phyloP scores from a whole-genome alignment of 108 stramenopile genomes.

The Conticribra guillardii region DNA sequence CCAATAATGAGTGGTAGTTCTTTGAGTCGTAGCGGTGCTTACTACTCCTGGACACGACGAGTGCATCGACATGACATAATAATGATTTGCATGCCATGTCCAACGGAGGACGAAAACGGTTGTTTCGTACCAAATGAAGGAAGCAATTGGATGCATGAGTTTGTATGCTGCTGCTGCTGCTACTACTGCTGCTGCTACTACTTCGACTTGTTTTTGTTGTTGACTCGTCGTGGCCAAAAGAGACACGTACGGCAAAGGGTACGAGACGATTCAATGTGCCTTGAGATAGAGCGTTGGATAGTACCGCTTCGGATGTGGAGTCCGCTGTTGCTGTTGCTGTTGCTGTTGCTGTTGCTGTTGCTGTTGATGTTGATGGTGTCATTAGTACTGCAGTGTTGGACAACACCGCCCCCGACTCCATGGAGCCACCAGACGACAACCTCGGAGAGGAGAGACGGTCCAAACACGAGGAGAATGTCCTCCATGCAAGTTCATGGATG shows the following conservation, averaged over 20 bases:
- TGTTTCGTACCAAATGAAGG: conserved; percentile 9
- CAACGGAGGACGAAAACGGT: conserved; percentile 26
- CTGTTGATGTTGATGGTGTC: not conserved
- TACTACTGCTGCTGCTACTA: not conserved
- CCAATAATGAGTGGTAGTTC: too few relatives aligned
- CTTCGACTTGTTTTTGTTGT: not conserved
- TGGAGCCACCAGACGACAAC: not conserved
- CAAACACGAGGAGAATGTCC: conserved; percentile 25
- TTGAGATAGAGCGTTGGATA: conserved; percentile 30
- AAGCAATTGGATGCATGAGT: conserved; percentile 22
- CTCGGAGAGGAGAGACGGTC: not conserved
- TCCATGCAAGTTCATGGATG: conserved; percentile 20
- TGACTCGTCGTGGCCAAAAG: not conserved
- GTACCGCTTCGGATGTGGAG: conserved; percentile 10
- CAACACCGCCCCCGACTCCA: too few relatives aligned
- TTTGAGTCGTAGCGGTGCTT: too few relatives aligned
- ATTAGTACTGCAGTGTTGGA: not conserved
- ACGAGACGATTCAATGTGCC: conserved; percentile 19
- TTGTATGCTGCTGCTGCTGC: conserved; percentile 7
- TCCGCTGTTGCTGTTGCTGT: too few relatives aligned
- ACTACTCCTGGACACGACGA: not conserved
- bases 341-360: too few relatives aligned
- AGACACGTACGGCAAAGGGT: not conserved
- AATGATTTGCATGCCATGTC: conserved; percentile 25
- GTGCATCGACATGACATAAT: conserved; percentile 18